Evolutionary conservation across 352 stramenopile genomes (phyloP).

Genomic region (Globisporangium barbulae): DNA sequence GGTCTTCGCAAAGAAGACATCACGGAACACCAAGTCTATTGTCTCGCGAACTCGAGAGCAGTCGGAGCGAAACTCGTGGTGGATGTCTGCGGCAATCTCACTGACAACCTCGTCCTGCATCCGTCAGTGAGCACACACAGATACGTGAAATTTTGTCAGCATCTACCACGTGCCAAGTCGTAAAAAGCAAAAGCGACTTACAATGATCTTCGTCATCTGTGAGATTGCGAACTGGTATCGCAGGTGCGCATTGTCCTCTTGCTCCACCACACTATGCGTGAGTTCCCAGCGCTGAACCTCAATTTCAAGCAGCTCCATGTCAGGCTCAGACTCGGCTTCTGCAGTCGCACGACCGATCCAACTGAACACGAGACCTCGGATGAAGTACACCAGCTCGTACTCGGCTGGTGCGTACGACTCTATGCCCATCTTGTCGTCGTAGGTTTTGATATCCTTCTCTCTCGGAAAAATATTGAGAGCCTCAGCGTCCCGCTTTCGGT

Average conservation of each 20-base stretch:
- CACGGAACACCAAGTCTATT: constrained; percentile 14
- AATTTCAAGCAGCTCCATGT: constrained; percentile 24
- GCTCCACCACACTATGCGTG: constrained; percentile 22
- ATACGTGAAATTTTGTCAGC: background rate
- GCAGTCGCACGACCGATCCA: constrained; percentile 33
- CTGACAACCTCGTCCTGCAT: constrained; percentile 20
- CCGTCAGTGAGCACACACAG: background rate
- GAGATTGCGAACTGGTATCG: constrained; percentile 1
- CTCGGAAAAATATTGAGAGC: constrained; percentile 8
- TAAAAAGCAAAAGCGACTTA: constrained; percentile 6
- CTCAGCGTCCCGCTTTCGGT: constrained; percentile 27
- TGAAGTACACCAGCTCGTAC: constrained; percentile 33
- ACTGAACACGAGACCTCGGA: constrained; percentile 37
- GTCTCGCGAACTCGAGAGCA: constrained; percentile 20
- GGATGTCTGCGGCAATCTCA: constrained; percentile 38
- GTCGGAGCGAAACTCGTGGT: constrained; percentile 29
- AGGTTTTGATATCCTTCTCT: constrained; percentile 1
- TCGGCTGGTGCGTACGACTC: constrained; percentile 40
- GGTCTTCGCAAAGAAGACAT: constrained; percentile 23
- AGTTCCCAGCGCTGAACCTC: constrained; percentile 26
- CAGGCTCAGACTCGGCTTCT: constrained; percentile 21
- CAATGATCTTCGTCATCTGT: constrained; percentile 23
- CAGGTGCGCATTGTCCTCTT: constrained; percentile 17
- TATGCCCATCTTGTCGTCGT: constrained; percentile 33
- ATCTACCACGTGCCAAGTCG: background rate